A percentile compares a stretch with the other conserved stretches of the same genome.
phyloP scores from a whole-genome alignment of 2,329 filamentous ascomycete species.

The Neofusicoccum parvum region DNA sequence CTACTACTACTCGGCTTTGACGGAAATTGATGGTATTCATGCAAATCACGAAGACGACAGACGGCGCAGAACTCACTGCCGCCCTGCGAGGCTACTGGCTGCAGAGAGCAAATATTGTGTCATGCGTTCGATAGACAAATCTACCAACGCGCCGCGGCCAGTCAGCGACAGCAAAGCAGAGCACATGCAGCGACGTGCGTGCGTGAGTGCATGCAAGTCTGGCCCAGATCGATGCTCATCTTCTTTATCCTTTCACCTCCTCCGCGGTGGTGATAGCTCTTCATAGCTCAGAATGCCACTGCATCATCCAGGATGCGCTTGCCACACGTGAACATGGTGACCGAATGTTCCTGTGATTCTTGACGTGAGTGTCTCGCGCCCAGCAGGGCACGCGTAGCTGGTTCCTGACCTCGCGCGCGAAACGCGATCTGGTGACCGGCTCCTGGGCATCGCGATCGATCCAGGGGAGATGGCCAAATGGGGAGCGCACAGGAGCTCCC shows the following conservation, averaged over 20 bases:
- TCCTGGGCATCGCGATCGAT: not conserved
- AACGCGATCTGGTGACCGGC: not conserved
- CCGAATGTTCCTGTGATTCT: not conserved
- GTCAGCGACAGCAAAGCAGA: not conserved
- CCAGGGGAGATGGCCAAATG: not conserved
- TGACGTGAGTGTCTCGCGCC: not conserved
- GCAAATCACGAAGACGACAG: not conserved
- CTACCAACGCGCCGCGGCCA: not conserved
- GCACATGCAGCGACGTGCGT: not conserved
- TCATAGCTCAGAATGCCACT: not conserved
- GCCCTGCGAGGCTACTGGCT: not conserved
- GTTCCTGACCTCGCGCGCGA: not conserved
- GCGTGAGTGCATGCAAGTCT: not conserved
- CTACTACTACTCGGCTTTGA: slow-evolving; percentile 3
- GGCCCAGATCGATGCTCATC: not conserved
- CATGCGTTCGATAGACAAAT: not conserved
- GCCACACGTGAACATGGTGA: not conserved
- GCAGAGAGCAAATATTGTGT: not conserved
- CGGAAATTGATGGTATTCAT: slow-evolving; percentile 17
- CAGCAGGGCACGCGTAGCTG: not conserved
- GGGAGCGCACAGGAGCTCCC: not conserved
- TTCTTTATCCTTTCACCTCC: not conserved
- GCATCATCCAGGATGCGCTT: not conserved
- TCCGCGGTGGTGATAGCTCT: not conserved
- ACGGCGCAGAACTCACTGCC: not conserved